phyloP scores from a whole-genome alignment of 2,329 filamentous ascomycete species.

The Paracorniculantispora psalliotae region DNA sequence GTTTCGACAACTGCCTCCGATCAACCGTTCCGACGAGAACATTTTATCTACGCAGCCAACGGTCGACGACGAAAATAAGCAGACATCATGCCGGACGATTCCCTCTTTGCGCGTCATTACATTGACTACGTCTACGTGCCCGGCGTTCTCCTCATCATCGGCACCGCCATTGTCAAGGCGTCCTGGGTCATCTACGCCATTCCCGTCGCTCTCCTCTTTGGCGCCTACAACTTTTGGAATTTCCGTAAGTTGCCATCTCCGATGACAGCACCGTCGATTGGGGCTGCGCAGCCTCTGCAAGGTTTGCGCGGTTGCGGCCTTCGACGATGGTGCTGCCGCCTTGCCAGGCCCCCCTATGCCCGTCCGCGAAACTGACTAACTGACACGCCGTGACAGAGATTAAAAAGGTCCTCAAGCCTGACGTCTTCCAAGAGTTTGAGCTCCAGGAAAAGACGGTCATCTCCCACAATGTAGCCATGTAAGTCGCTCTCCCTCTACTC shows the following conservation, averaged over 20 bases:
- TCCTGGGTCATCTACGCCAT: conserved; percentile 72
- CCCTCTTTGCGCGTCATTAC: conserved; percentile 52
- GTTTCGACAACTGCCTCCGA: too few relatives aligned
- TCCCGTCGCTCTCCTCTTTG: conserved; percentile 59
- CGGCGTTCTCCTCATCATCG: conserved; percentile 70
- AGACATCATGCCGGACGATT: conserved; percentile 27
- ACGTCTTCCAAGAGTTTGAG: conserved; percentile 84
- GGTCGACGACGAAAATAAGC: not conserved
- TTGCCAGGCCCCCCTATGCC: not conserved
- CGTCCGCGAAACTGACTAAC: conserved; percentile 12
- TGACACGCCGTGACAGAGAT: conserved; percentile 47
- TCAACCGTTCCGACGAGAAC: too few relatives aligned
- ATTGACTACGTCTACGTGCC: conserved; percentile 81
- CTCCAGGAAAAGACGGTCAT: conserved; percentile 92
- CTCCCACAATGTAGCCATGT: conserved; percentile 98
- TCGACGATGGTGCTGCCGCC: not conserved
- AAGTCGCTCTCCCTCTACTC: conserved; percentile 27
- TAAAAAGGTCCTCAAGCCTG: conserved; percentile 80
- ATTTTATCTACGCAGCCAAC: too few relatives aligned
- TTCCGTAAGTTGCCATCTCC: conserved; percentile 54
- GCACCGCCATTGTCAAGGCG: conserved; percentile 70
- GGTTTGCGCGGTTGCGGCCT: too few relatives aligned
- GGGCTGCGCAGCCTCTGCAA: not conserved
- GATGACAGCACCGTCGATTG: not conserved
- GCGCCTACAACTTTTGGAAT: conserved; percentile 65